Evolutionary conservation across 441 rosid species (phyloP).

Genomic region (Kokia cookei): DNA sequence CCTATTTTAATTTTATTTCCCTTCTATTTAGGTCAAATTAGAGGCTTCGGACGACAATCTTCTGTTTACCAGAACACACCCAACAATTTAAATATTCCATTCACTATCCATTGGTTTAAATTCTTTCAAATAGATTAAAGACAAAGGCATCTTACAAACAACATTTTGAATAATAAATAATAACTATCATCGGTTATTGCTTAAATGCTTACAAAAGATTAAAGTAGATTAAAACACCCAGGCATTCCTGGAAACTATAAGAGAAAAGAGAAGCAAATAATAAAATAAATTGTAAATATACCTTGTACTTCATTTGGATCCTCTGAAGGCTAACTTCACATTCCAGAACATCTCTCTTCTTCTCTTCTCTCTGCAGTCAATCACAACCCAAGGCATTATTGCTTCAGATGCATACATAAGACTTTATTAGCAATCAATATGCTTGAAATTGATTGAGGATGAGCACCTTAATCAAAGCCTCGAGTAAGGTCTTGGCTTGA

Average conservation of each 20-base stretch:
- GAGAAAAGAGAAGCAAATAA: neutral
- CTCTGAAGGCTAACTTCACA: conserved; percentile 86
- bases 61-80: neutral
- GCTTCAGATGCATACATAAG: conserved; percentile 1
- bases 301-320: conserved; percentile 89
- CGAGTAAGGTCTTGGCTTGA: conserved; percentile 86
- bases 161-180: neutral
- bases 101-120: neutral
- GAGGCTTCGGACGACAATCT: neutral
- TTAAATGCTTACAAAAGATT: neutral
- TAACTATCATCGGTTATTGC: neutral
- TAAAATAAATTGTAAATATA: conserved; percentile 8
- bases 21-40: neutral
- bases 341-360: conserved; percentile 88
- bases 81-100: neutral
- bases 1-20: neutral
- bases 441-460: conserved; percentile 16
- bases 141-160: neutral
- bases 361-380: conserved; percentile 78
- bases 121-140: neutral
- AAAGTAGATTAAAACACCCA: neutral
- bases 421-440: conserved; percentile 11
- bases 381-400: conserved; percentile 7
- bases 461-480: conserved; percentile 78
- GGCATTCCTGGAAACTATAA: neutral